Evolutionary conservation across 2,329 filamentous ascomycete genomes (phyloP).

Genomic region (Aspergillus sp.): DNA sequence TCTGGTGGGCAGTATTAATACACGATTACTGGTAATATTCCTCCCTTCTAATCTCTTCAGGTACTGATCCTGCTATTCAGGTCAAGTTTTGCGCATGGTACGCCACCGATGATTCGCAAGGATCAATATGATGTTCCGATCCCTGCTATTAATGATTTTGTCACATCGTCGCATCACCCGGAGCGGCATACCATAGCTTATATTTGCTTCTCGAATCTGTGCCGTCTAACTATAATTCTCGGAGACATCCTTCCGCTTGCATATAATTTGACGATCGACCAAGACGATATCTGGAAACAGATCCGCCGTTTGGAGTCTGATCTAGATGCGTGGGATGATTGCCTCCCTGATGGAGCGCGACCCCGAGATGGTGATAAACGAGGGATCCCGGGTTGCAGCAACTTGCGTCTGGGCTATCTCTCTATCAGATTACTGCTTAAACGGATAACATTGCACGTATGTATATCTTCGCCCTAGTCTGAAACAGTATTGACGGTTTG

Average conservation of each 20-base stretch:
- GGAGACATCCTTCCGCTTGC: constrained; percentile 23
- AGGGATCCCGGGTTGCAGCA: no score
- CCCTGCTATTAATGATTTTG: constrained; percentile 14
- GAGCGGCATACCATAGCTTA: background rate
- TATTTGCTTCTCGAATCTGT: constrained; percentile 25
- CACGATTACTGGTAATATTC: constrained; percentile 50
- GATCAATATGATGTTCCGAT: constrained; percentile 49
- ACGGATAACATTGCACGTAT: no score
- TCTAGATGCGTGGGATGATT: constrained; percentile 19
- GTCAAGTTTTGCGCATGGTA: constrained; percentile 53
- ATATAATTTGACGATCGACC: constrained; percentile 32
- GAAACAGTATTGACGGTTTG: no score
- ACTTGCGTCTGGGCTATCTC: no score
- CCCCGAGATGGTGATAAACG: no score
- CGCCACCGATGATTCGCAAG: constrained; percentile 48
- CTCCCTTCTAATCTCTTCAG: background rate
- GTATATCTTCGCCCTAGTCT: no score
- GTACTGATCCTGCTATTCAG: constrained; percentile 26
- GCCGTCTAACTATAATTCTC: constrained; percentile 42
- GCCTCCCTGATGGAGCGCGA: no score
- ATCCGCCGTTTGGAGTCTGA: constrained; percentile 35
- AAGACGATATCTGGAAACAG: constrained; percentile 19
- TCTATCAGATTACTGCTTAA: no score
- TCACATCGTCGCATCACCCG: background rate
- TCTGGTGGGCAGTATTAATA: no score